Percentiles rank a stretch among this genome's conserved stretches.
phyloP scores from a whole-genome alignment of 2,329 filamentous ascomycete species.

The Pseudocercospora ulei region DNA sequence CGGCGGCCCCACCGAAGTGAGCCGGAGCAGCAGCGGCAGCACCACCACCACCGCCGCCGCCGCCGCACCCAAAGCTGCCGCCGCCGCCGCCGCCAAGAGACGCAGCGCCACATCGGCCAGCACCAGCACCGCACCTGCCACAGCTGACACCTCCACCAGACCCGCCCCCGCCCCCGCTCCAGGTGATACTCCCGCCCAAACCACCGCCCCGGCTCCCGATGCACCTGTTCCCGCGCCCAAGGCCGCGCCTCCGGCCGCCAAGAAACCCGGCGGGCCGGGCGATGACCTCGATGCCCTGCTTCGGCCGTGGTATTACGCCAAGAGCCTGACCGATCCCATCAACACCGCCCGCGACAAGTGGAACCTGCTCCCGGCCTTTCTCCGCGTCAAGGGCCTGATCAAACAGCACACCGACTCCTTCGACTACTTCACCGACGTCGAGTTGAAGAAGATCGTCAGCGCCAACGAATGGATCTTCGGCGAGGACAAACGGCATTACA shows the following conservation, averaged over 20 bases:
- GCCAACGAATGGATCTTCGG: constrained; percentile 82
- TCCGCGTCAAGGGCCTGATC: constrained; percentile 92
- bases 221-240: constrained; percentile 5
- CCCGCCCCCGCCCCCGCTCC: constrained; percentile 1
- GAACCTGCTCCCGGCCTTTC: constrained; percentile 90
- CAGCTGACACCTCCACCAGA: constrained; percentile 5
- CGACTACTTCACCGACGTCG: constrained; percentile 94
- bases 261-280: constrained; percentile 20
- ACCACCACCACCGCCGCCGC: constrained; percentile 24
- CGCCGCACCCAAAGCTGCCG: constrained; percentile 18
- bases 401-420: constrained; percentile 98
- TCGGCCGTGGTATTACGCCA: constrained; percentile 60
- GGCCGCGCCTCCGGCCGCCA: constrained; percentile 13
- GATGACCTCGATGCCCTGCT: constrained; percentile 51
- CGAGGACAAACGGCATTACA: constrained; percentile 89
- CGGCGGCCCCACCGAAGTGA: constrained; percentile 28
- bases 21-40: constrained; percentile 21
- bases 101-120: constrained; percentile 14
- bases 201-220: constrained; percentile 8
- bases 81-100: constrained; percentile 14
- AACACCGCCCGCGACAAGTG: constrained; percentile 78
- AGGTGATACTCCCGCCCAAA: constrained; percentile 7
- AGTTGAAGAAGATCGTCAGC: constrained; percentile 92
- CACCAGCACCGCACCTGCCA: not conserved
- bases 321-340: constrained; percentile 58